Conservation (phyloP, 2,329 filamentous ascomycete species). For the Clonostachys sp. region DNA sequence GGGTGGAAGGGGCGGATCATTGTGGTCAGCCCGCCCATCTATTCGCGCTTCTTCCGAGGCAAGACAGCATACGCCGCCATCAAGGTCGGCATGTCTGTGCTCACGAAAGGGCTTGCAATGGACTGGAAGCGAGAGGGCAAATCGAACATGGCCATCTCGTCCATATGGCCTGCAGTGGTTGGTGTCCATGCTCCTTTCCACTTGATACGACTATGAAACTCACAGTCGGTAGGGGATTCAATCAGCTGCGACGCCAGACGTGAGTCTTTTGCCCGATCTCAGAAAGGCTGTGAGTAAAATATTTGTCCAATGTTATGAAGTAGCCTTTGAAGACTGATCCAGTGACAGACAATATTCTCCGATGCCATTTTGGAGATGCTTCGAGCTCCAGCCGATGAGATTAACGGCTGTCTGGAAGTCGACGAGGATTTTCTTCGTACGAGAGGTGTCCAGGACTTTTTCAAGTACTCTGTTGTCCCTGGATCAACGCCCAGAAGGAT, state of each 20-base stretch:
- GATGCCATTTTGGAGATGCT: slow-evolving; percentile 75
- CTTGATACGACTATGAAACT: neutral
- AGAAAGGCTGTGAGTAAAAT: slow-evolving; percentile 5
- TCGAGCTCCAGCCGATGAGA: slow-evolving; percentile 45
- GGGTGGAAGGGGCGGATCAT: slow-evolving; percentile 54
- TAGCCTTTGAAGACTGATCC: slow-evolving; percentile 6
- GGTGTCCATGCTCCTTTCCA: slow-evolving; percentile 15
- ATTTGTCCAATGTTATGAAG: slow-evolving; percentile 20
- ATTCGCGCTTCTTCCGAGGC: slow-evolving; percentile 77
- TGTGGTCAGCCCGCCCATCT: slow-evolving; percentile 80
- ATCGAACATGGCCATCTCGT: slow-evolving; percentile 65
- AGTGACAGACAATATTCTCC: slow-evolving; percentile 62
- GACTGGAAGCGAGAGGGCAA: slow-evolving; percentile 62
- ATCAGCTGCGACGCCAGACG: slow-evolving; percentile 6
- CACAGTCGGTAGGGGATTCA: neutral
- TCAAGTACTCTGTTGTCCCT: slow-evolving; percentile 64
- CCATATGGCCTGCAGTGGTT: slow-evolving; percentile 77
- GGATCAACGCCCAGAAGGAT: slow-evolving; percentile 65
- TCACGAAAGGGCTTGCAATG: slow-evolving; percentile 79
- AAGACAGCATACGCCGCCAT: slow-evolving; percentile 80
- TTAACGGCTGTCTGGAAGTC: slow-evolving; percentile 69
- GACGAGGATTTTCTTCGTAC: slow-evolving; percentile 78
- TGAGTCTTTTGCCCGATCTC: neutral
- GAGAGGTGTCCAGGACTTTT: slow-evolving; percentile 65
- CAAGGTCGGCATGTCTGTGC: slow-evolving; percentile 76